A percentile compares a stretch with the other conserved stretches of the same genome.
Evolutionary conservation across 176 grass and related monocot species (phyloP).

Genomic region (Zoysia japonica): DNA sequence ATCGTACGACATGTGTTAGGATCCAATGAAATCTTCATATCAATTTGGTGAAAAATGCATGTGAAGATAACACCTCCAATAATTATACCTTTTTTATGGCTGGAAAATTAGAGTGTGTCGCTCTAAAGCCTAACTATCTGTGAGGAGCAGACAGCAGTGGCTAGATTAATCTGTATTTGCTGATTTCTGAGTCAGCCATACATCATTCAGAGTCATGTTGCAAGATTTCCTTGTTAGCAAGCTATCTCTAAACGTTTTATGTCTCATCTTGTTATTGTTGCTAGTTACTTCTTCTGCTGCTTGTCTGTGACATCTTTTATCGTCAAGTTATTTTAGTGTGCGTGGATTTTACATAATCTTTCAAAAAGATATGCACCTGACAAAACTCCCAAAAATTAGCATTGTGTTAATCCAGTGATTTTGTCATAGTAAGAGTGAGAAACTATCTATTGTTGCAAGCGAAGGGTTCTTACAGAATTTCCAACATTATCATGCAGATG

Average conservation of each 20-base stretch:
- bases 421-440: slow-evolving; percentile 1
- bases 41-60: not conserved
- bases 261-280: not conserved
- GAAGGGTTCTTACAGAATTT: slow-evolving; percentile 20
- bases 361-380: not conserved
- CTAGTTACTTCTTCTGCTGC: slow-evolving; percentile 12
- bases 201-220: slow-evolving; percentile 2
- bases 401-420: not conserved
- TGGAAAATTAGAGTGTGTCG: not conserved
- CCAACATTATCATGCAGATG: slow-evolving; percentile 39
- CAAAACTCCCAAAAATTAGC: not conserved
- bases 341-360: slow-evolving; percentile 4
- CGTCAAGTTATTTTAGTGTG: not conserved
- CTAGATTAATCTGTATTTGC: not conserved
- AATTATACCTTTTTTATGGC: not conserved
- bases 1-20: not conserved
- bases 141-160: slow-evolving; percentile 11
- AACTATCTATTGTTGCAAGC: not conserved
- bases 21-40: not conserved
- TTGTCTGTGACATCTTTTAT: not conserved
- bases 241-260: not conserved
- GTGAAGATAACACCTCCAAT: not conserved
- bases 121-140: not conserved
- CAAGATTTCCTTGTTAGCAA: not conserved
- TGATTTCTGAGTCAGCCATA: not conserved